Evolutionary conservation across 768 basidiomycete genomes (phyloP), one percentile per base, ranked within the genome.

Genomic region (Russula emetica): DNA sequence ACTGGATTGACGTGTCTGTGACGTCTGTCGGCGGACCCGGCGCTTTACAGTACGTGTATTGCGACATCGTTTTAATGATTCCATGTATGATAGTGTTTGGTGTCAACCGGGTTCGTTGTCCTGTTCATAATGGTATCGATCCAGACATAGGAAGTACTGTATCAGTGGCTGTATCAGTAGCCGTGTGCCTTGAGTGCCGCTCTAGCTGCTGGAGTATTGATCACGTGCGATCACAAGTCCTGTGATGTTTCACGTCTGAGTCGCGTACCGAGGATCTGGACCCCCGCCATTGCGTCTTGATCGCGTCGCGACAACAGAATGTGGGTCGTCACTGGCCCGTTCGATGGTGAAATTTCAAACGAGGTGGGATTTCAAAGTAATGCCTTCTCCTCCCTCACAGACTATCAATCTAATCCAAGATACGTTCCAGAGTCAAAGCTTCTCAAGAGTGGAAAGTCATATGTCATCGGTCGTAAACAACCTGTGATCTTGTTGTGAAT

Each of bases 281-380:
- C 14, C 2, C n/a, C n/a, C 14, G 22, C 11, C 13, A 2, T 45
- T 22, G n/a, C n/a, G 44, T 45, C 44, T n/a, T n/a, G 9, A 1
- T 49, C 47, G 24, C 47, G 47, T 22, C 49, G 51, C 51, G 51
- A 30, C 16, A 36, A 16, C 28, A 42, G 22, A 14, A 85, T 85
- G 84, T 85, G 84, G 84, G 63, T 79, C 1, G 30, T 85, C 11
- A 77, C 74, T 8, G 85, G 83, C 0, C 82, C 83, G 1, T 85
- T 85, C 58, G 84, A 85, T 62, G 73, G 77, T 14, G 75, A 76
- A 45, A 67, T 62, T 24, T 61, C 55, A 18, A 76, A 72, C 3
- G 78, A 80, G 44, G 63, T 75, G 1, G 70, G 68, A 26, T 74
- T 75, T 28, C 74, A 74, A 58, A 84, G 83, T 80, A 70, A 70